Evolutionary conservation across 2,329 filamentous ascomycete species (phyloP), one percentile per base, ranked within the genome.

Genomic region (Ophiostoma pallidulum): DNA sequence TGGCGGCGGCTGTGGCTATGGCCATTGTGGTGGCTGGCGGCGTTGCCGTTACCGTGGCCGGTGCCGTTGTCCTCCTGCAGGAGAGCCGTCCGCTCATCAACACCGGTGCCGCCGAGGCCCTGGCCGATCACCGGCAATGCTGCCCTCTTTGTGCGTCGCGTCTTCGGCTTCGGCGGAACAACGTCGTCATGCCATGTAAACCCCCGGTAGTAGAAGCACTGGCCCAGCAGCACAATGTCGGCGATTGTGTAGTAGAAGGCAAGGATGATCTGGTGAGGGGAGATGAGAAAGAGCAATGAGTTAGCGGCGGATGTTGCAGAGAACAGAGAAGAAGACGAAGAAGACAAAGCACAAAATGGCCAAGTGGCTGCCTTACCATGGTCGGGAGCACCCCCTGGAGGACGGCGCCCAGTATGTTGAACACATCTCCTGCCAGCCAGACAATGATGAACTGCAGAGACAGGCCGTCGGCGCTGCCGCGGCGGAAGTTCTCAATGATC

Each of bases 121-220:
- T 24, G 8, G 60, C 29, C 60, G 43, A 29, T 28, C 19, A 10
- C 36, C 29, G 37, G 26, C 31, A n/a, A n/a, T n/a, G 12, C 48
- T 35, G 37, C 50, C 54, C 42, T 44, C 22, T 14, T 26, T 28
- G 18, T 37, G 24, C 35, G 52, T 14, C 45, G 53, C 20, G 69
- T 57, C 59, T 73, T 73, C 35, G 65, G 59, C 38, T 67, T 58
- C 64, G 63, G 29, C 9, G 70, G 61, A 8, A 66, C 59, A 13
- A 74, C 65, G 48, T 78, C 68, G 53, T 82, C 78, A 45, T 65
- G 70, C 71, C 74, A 77, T 2, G 78, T 81, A 56, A 95, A 92
- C 4, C 90, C 90, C 45, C 86, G 81, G 65, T 98, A 98, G 70
- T 94, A 97, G 70, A 97, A 94, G 65, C 87, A 94, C 66, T 98